phyloP scores from a whole-genome alignment of 768 basidiomycete species.

The Russula sp. region DNA sequence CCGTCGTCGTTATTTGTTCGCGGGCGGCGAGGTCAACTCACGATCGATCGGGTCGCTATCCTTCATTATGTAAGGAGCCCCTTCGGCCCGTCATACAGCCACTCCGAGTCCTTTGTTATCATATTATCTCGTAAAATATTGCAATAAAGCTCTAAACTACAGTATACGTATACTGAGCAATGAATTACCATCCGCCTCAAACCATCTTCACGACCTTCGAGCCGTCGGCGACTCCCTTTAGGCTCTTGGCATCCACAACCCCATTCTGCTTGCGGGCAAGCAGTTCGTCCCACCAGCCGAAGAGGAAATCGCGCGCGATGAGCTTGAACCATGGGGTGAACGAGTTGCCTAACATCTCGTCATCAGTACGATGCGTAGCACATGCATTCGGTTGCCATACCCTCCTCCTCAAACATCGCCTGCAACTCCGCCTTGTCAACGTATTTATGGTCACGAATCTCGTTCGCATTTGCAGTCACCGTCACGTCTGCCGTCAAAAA shows the following conservation, averaged over 20 bases:
- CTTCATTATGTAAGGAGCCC: too few relatives aligned
- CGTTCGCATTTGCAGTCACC: slow-evolving; percentile 77
- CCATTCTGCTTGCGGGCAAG: slow-evolving; percentile 55
- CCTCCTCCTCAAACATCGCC: slow-evolving; percentile 77
- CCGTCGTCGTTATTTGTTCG: too few relatives aligned
- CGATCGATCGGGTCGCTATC: too few relatives aligned
- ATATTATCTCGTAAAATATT: too few relatives aligned
- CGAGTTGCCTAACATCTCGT: slow-evolving; percentile 50
- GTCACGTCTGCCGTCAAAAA: slow-evolving; percentile 88
- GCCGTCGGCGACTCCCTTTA: slow-evolving; percentile 62
- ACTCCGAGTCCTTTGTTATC: too few relatives aligned
- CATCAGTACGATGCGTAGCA: not conserved
- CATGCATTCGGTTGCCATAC: slow-evolving; percentile 37
- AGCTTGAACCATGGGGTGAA: slow-evolving; percentile 99
- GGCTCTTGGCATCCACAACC: slow-evolving; percentile 54
- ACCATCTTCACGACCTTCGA: slow-evolving; percentile 66
- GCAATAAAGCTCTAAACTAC: too few relatives aligned
- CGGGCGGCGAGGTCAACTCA: too few relatives aligned
- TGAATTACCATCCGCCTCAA: not conserved
- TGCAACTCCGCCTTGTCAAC: slow-evolving; percentile 88
- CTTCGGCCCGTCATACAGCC: too few relatives aligned
- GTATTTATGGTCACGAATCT: slow-evolving; percentile 87
- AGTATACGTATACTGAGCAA: not conserved
- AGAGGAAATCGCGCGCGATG: slow-evolving; percentile 93
- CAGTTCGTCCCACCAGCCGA: slow-evolving; percentile 98